Conservation (phyloP, 768 basidiomycete species). For the Rhodosporidiobolus odoratus region DNA sequence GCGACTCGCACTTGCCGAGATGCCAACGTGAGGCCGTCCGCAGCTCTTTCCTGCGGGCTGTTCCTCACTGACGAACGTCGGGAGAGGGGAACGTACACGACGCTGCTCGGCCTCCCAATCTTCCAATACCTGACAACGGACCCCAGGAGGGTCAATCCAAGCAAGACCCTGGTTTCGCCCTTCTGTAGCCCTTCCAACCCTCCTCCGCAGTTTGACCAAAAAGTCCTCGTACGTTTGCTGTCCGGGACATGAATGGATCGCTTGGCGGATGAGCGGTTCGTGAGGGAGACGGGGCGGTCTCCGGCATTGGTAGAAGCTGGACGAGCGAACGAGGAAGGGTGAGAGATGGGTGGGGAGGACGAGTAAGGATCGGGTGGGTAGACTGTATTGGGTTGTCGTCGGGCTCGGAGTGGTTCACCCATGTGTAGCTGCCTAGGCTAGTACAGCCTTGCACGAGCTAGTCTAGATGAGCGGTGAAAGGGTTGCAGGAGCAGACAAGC, state of each 20-base stretch:
- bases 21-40: too few species aligned
- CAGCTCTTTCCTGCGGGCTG: too few species aligned
- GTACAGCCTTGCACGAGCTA: neutral
- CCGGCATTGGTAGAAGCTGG: neutral
- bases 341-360: neutral
- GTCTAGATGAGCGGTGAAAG: neutral
- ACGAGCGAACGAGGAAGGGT: neutral
- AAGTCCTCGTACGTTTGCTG: neutral
- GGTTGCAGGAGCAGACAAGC: neutral
- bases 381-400: neutral
- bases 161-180: slow-evolving; percentile 72
- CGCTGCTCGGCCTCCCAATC: slow-evolving; percentile 77
- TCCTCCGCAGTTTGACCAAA: slow-evolving; percentile 27
- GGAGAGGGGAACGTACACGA: slow-evolving; percentile 54
- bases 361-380: neutral
- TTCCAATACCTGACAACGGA: slow-evolving; percentile 76
- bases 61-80: neutral
- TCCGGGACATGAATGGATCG: neutral
- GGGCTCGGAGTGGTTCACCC: neutral
- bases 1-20: too few species aligned
- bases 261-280: neutral
- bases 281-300: neutral
- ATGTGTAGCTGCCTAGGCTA: neutral
- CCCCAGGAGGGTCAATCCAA: slow-evolving; percentile 64
- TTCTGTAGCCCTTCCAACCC: slow-evolving; percentile 14